These are phyloP conservation scores for Leishmania amazonensis DNA, from an alignment of 208 protist genomes.

Conservation along the genomic window DNA sequence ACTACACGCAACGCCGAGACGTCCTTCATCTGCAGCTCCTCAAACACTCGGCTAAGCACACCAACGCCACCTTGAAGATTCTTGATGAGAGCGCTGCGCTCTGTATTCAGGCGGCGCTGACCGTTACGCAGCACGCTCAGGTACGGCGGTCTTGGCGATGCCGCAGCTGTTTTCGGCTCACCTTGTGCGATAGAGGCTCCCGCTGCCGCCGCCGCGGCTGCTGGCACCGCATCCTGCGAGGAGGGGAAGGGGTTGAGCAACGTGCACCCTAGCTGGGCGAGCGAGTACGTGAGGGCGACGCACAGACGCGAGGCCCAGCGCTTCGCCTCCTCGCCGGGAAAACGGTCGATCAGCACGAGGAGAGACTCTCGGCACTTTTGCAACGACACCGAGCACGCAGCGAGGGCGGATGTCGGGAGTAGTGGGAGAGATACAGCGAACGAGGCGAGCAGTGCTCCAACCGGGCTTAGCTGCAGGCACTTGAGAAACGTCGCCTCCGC, in stretches of 20 bases:
- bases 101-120: conserved; percentile 56
- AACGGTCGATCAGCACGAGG: conserved; percentile 48
- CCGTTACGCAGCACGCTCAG: conserved; percentile 66
- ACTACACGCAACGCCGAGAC: conserved; percentile 66
- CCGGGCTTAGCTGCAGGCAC: conserved; percentile 65
- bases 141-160: conserved; percentile 28
- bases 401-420: conserved; percentile 60
- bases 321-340: conserved; percentile 19
- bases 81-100: conserved; percentile 81
- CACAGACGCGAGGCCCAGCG: conserved; percentile 62
- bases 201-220: background rate
- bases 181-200: background rate
- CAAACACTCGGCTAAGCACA: conserved; percentile 60
- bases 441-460: conserved; percentile 79
- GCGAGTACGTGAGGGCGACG: conserved; percentile 71
- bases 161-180: background rate
- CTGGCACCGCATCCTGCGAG: conserved; percentile 9
- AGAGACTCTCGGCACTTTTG: conserved; percentile 75
- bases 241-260: conserved; percentile 36
- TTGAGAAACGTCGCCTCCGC: conserved; percentile 34
- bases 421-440: conserved; percentile 80
- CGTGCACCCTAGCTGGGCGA: conserved; percentile 76
- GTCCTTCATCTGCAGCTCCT: conserved; percentile 75
- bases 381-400: conserved; percentile 44
- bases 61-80: conserved; percentile 87